These are phyloP conservation scores for Metschnikowia santaceciliae DNA, from an alignment of 805 yeast species.

Conservation along the genomic window DNA sequence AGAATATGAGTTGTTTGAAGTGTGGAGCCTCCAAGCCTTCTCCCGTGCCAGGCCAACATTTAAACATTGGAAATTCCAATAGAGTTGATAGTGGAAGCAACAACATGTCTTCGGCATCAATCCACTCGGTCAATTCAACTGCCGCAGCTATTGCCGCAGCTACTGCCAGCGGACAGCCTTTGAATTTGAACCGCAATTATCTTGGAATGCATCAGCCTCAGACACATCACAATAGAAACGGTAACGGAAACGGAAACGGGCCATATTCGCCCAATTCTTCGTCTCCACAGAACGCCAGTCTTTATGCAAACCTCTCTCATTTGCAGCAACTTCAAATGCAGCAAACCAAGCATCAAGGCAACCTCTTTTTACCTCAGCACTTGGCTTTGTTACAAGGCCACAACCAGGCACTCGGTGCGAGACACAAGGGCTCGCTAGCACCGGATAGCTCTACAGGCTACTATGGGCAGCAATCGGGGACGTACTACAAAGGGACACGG, in stretches of 20 bases:
- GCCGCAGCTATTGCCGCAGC: slow-evolving; percentile 48
- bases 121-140: slow-evolving; percentile 36
- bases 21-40: slow-evolving; percentile 71
- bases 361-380: slow-evolving; percentile 21
- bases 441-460: slow-evolving; percentile 2
- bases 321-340: slow-evolving; percentile 20
- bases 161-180: slow-evolving; percentile 45
- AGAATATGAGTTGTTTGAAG: slow-evolving; percentile 78
- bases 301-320: slow-evolving; percentile 17
- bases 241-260: slow-evolving; percentile 1
- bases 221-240: slow-evolving; percentile 22
- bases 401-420: slow-evolving; percentile 6
- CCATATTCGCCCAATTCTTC: slow-evolving; percentile 7
- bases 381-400: slow-evolving; percentile 19
- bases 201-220: slow-evolving; percentile 35
- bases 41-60: slow-evolving; percentile 22
- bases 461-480: slow-evolving; percentile 9
- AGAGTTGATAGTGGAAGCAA: slow-evolving; percentile 9
- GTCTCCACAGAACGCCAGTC: slow-evolving; percentile 13
- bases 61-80: slow-evolving; percentile 5
- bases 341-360: slow-evolving; percentile 15
- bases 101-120: not conserved
- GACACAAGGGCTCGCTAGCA: slow-evolving; percentile 14
- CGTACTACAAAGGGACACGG: not conserved
- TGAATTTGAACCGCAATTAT: slow-evolving; percentile 30